Base-by-base conservation (phyloP, 2,329 filamentous ascomycete genomes). In the Aureobasidium mangrovei region DNA sequence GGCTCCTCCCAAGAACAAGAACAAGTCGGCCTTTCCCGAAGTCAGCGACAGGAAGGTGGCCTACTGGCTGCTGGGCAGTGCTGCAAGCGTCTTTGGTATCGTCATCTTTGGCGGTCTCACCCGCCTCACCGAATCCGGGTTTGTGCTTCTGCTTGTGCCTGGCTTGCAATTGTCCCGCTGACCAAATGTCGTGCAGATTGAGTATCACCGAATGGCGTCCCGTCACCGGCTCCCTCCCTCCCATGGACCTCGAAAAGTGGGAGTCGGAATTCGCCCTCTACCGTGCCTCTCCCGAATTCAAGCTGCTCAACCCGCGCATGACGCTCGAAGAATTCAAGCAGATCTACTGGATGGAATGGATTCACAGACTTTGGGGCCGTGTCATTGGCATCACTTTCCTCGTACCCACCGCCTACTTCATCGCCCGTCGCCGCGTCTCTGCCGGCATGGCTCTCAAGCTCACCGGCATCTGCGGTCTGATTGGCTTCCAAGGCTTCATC, bases 291-390 rank as follows among this genome's bases (percentile, higher is more conserved):
- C 93, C 93, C 58, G 93, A 98, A 71, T 98, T 91, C 74, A 83
- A 87, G 66, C 80, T 90, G 58, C 79, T 98, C 62, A 98, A 98
- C 73, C 86, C 91, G 32, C 82, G 88, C 69, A 98, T 98, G 93
- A 85, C 81, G 32, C 77, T 98, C 55, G 80, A 84, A 56, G 93
- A 98, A 69, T 98, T 97, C 76, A 96, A 97, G 72, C 86, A 93
- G 68, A 98, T 98, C 61, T 98, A 97, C 79, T 98, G 86, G 70
- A 97, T 97, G 93, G 93, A 98, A 76, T 98, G 93, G 93, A 83
- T 85, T 41, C 93, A 98, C 71, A 83, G 93, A 31, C 78, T 96
- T 54, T 97, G 93, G 91, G 93, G 93, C 43, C 85, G 93, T 60
- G 78, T 95, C 62, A 88, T 98, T 56, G 93, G 93, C 56, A 71